These are phyloP conservation scores for Hypoxylon fuscum DNA, from an alignment of 495 filamentous ascomycete genomes.

Conservation along the genomic window DNA sequence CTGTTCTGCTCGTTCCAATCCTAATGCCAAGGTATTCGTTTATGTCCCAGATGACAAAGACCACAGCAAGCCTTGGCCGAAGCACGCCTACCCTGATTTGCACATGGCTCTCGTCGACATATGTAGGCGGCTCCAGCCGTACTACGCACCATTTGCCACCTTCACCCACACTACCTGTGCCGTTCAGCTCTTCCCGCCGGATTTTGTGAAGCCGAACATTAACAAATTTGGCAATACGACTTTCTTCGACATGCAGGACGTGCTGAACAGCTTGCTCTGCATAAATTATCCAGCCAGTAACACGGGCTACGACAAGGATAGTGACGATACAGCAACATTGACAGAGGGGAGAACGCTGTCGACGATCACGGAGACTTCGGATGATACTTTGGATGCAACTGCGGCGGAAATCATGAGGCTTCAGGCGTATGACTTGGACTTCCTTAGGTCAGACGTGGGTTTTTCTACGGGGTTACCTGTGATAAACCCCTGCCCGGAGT, in stretches of 20 bases:
- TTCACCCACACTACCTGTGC: constrained; percentile 22
- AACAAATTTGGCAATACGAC: constrained; percentile 1
- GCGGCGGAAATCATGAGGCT: no score
- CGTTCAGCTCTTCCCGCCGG: constrained; percentile 32
- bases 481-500: no score
- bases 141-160: constrained; percentile 38
- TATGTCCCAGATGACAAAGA: constrained; percentile 15
- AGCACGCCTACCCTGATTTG: constrained; percentile 32
- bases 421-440: no score
- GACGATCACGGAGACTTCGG: no score
- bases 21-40: no score
- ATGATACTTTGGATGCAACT: no score
- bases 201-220: constrained; percentile 2
- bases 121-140: constrained; percentile 29
- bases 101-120: constrained; percentile 35
- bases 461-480: no score
- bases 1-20: no score
- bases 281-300: no score
- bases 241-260: constrained; percentile 24
- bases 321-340: no score
- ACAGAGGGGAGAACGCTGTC: no score
- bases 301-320: neutral
- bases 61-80: constrained; percentile 28
- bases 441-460: no score
- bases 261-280: constrained; percentile 12